Conservation (phyloP, 139 green algal species). For the Chlamydomonas sphaeroides region DNA sequence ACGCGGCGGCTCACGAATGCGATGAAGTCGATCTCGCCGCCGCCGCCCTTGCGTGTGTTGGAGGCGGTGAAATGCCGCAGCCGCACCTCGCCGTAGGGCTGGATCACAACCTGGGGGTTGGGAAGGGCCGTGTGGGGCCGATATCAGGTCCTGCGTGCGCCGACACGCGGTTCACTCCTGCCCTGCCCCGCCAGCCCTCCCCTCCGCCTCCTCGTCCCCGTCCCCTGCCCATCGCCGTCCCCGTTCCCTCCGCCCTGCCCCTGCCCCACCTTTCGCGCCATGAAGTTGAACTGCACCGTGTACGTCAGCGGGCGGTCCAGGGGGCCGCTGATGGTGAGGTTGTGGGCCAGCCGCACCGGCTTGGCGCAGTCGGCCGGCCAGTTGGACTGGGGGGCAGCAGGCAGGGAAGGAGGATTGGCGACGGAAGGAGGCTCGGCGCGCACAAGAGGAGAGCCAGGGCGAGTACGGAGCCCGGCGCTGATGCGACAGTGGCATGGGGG, state of each 20-base stretch:
- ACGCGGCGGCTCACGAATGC: constrained; percentile 10
- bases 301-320: not conserved
- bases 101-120: not conserved
- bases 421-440: too few relatives aligned
- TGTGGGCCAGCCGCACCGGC: not conserved
- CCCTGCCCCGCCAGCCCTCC: not conserved
- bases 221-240: too few relatives aligned
- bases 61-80: constrained; percentile 26
- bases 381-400: too few relatives aligned
- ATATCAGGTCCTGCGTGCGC: too few relatives aligned
- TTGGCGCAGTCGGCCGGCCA: not conserved
- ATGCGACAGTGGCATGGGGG: too few relatives aligned
- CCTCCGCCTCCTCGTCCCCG: too few relatives aligned
- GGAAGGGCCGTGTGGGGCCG: too few relatives aligned
- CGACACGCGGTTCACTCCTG: too few relatives aligned
- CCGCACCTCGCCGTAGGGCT: constrained; percentile 19
- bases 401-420: too few relatives aligned
- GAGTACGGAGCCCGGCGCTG: too few relatives aligned
- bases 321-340: constrained; percentile 20
- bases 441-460: too few relatives aligned
- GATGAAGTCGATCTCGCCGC: constrained; percentile 38
- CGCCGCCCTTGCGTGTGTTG: constrained; percentile 34
- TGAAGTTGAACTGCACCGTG: constrained; percentile 25
- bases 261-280: constrained; percentile 4
- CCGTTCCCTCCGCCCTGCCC: too few relatives aligned